phyloP scores from a whole-genome alignment of 257 asterid genomes.

The Thymus mandschuricus region DNA sequence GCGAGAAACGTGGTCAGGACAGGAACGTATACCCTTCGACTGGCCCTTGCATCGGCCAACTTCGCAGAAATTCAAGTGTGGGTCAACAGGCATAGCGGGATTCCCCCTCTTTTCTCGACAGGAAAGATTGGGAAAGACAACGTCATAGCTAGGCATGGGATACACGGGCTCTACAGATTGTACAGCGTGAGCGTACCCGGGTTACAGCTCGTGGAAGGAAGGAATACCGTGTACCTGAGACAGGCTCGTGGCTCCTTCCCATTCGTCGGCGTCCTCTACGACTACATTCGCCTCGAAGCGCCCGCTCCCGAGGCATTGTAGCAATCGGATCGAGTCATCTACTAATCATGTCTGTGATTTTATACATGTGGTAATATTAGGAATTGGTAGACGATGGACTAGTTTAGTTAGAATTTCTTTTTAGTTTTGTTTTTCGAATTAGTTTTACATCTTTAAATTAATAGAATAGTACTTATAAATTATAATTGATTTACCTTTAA shows the following conservation, averaged over 20 bases:
- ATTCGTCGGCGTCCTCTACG: conserved; percentile 27
- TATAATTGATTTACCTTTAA: too few species aligned
- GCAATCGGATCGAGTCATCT: not conserved
- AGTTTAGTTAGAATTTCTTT: too few species aligned
- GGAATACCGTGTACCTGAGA: conserved; percentile 50
- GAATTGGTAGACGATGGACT: too few species aligned
- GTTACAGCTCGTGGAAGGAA: conserved; percentile 42
- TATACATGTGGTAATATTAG: too few species aligned
- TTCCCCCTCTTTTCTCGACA: conserved; percentile 48
- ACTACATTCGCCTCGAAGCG: conserved; percentile 16
- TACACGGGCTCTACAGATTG: conserved; percentile 61
- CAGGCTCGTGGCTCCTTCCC: conserved; percentile 47
- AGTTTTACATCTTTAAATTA: not conserved
- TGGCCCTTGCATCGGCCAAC: conserved; percentile 80
- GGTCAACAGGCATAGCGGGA: conserved; percentile 37
- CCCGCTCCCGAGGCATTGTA: not conserved
- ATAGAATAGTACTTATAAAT: too few species aligned
- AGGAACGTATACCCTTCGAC: conserved; percentile 52
- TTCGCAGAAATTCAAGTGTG: conserved; percentile 58
- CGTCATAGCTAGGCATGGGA: conserved; percentile 87
- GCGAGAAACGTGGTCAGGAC: conserved; percentile 30
- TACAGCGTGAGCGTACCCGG: conserved; percentile 46
- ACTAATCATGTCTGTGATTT: too few species aligned
- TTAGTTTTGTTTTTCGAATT: too few species aligned
- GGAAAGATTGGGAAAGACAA: conserved; percentile 62